Percentiles rank a stretch among this genome's conserved stretches.
phyloP scores from a whole-genome alignment of 345 rosid species.

The Euclidium syriacum region DNA sequence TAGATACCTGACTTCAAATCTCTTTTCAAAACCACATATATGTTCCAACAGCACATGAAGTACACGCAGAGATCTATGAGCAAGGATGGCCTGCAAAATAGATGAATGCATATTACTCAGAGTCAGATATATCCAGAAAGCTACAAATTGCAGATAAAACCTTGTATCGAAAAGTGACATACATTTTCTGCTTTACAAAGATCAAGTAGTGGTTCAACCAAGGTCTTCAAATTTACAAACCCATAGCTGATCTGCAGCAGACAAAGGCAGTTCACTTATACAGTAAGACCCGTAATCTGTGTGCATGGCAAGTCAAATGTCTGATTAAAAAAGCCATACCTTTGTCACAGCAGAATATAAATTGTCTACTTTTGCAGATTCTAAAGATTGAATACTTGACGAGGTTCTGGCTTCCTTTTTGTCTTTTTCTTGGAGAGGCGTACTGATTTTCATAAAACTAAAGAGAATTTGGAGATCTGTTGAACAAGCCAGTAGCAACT shows the following conservation, averaged over 20 bases:
- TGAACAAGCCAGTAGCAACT: constrained; percentile 54
- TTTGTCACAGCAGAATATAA: constrained; percentile 45
- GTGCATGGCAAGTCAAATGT: neutral
- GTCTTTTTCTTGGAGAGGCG: constrained; percentile 29
- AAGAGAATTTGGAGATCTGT: constrained; percentile 57
- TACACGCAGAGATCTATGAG: constrained; percentile 51
- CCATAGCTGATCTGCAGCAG: constrained; percentile 65
- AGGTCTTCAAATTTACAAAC: constrained; percentile 46
- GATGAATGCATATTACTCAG: constrained; percentile 5
- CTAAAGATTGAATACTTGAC: constrained; percentile 35
- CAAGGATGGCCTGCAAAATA: constrained; percentile 51
- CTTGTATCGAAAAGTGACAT: constrained; percentile 26
- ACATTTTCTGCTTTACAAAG: constrained; percentile 63
- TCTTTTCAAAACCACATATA: constrained; percentile 40
- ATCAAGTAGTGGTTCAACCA: constrained; percentile 62
- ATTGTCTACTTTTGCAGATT: constrained; percentile 46
- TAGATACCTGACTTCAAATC: constrained; percentile 52
- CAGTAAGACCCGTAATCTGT: neutral
- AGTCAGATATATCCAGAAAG: constrained; percentile 1
- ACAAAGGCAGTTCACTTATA: neutral
- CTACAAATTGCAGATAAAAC: constrained; percentile 6
- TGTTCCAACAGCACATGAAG: constrained; percentile 60
- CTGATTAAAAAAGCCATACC: constrained; percentile 37
- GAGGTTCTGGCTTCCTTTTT: constrained; percentile 26
- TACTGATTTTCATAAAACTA: constrained; percentile 38